Conservation (phyloP, 371 early-diverging fungal genomes). For the Mucor lusitanicus region DNA sequence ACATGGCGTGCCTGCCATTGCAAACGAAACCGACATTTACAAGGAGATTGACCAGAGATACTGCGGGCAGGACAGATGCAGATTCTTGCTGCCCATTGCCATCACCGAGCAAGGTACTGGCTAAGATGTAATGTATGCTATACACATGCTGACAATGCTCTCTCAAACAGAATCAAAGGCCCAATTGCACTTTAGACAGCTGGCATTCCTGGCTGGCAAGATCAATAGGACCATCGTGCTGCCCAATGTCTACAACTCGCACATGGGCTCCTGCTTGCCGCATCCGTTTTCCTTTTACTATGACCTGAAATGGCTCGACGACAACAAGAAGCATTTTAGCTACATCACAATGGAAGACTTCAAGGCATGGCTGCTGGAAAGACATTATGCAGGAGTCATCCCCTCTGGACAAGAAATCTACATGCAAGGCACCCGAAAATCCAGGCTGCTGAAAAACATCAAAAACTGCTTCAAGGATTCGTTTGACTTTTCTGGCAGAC, state of each 20-base stretch:
- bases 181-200: conserved; percentile 40
- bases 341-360: conserved; percentile 37
- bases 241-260: conserved; percentile 35
- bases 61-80: conserved; percentile 33
- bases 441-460: conserved; percentile 10
- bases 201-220: conserved; percentile 33
- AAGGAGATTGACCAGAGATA: conserved; percentile 36
- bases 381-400: conserved; percentile 9
- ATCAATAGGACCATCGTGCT: conserved; percentile 35
- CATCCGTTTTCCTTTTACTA: conserved; percentile 36
- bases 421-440: conserved; percentile 23
- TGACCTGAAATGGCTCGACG: conserved; percentile 22
- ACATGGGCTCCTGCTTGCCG: conserved; percentile 30
- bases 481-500: conserved; percentile 25
- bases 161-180: conserved; percentile 39
- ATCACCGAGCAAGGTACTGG: conserved; percentile 53
- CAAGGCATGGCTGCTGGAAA: conserved; percentile 27
- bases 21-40: conserved; percentile 1
- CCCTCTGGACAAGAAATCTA: conserved; percentile 43
- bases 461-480: conserved; percentile 23
- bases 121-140: too few relatives aligned
- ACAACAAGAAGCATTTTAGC: conserved; percentile 21
- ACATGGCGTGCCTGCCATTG: background rate
- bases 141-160: background rate
- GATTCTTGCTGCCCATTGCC: conserved; percentile 32